These are phyloP conservation scores for Verticillium dahliae DNA, from an alignment of 2,329 filamentous ascomycete genomes.

Conservation along the genomic window DNA sequence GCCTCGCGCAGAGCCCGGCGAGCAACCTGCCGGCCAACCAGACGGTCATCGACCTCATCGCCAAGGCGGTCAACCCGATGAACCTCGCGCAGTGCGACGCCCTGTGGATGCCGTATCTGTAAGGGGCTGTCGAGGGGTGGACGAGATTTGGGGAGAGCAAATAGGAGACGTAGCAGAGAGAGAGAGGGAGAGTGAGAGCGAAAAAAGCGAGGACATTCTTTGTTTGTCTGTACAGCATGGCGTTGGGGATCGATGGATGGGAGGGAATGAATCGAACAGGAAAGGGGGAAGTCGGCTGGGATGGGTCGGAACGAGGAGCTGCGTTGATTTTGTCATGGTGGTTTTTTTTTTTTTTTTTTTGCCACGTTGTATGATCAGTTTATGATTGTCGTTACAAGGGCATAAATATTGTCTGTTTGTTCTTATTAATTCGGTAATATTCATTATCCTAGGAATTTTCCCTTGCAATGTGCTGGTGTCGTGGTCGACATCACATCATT, in stretches of 20 bases:
- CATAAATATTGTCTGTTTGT: not conserved
- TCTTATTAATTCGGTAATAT: not conserved
- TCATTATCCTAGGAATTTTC: too few relatives aligned
- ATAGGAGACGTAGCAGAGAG: too few relatives aligned
- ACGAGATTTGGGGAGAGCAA: not conserved
- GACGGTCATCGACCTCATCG: conserved; percentile 90
- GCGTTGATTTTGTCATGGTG: not conserved
- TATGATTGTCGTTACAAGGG: not conserved
- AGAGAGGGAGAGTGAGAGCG: not conserved
- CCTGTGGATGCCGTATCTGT: conserved; percentile 96
- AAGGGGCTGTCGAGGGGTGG: conserved; percentile 15
- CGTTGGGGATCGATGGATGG: not conserved
- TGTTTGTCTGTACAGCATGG: not conserved
- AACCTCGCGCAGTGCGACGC: conserved; percentile 84
- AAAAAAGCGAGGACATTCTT: not conserved
- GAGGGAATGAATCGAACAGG: not conserved
- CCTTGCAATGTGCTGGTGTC: too few relatives aligned
- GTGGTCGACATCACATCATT: not conserved
- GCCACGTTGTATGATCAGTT: not conserved
- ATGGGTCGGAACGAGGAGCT: not conserved
- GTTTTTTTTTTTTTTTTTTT: not conserved
- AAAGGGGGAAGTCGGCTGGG: not conserved
- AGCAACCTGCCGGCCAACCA: conserved; percentile 90
- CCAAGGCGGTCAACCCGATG: conserved; percentile 86
- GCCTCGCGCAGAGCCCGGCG: conserved; percentile 69